These are phyloP conservation scores for Fusarium sp. DNA, from an alignment of 2,329 filamentous ascomycete genomes.

Conservation along the genomic window DNA sequence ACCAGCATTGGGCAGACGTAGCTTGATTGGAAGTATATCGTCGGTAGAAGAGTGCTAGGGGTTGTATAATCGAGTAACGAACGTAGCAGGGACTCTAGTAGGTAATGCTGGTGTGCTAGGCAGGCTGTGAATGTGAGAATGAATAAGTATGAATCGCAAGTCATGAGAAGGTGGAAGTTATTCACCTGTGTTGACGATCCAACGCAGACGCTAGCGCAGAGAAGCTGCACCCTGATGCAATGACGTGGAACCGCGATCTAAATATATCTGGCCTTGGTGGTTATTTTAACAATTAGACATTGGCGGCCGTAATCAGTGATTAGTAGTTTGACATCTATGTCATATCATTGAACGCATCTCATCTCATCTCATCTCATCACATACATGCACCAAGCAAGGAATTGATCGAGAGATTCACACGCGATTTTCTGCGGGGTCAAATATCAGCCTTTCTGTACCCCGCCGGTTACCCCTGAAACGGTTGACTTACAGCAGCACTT, in stretches of 20 bases:
- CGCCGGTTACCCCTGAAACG: constrained; percentile 11
- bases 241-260: background rate
- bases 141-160: constrained; percentile 17
- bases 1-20: background rate
- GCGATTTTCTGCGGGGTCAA: constrained; percentile 26
- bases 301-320: background rate
- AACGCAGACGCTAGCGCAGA: constrained; percentile 10
- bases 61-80: background rate
- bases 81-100: background rate
- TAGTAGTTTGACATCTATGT: background rate
- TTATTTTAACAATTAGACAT: background rate
- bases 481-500: constrained; percentile 10
- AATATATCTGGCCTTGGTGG: background rate
- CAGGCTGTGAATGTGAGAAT: constrained; percentile 1
- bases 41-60: background rate
- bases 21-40: background rate
- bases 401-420: constrained; percentile 12
- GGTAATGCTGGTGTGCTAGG: background rate
- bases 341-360: background rate
- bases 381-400: constrained; percentile 4
- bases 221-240: constrained; percentile 10
- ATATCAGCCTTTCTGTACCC: background rate
- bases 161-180: constrained; percentile 10
- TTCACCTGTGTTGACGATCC: constrained; percentile 3
- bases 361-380: background rate